These are phyloP conservation scores for Mortierella claussenii DNA, from an alignment of 192 early-diverging fungal species.

Conservation along the genomic window DNA sequence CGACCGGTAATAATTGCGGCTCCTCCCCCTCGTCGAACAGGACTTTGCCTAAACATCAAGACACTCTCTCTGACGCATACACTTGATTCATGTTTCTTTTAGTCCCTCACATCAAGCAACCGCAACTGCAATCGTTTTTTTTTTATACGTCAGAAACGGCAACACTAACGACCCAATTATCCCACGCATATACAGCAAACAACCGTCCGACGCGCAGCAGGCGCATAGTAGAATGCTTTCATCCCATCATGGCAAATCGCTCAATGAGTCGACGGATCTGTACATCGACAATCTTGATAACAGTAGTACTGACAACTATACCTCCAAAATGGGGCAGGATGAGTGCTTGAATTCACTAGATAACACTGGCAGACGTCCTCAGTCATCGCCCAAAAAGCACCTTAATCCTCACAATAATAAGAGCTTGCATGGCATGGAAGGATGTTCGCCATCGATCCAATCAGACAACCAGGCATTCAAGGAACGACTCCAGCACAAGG, in stretches of 20 bases:
- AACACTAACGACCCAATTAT: too few species aligned
- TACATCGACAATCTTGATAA: background rate
- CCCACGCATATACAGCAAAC: too few species aligned
- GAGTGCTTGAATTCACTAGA: constrained; percentile 18
- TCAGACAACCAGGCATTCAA: background rate
- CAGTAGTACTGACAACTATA: constrained; percentile 3
- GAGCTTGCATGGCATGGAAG: background rate
- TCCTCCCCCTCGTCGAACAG: too few species aligned
- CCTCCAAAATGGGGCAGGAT: constrained; percentile 1
- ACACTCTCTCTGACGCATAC: too few species aligned
- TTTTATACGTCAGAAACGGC: too few species aligned
- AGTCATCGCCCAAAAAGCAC: constrained; percentile 1
- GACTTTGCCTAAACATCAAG: too few species aligned
- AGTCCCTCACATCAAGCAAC: too few species aligned
- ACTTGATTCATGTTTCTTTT: too few species aligned
- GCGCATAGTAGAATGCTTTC: constrained; percentile 34
- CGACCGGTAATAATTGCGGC: too few species aligned
- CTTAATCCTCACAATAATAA: background rate
- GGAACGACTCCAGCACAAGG: constrained; percentile 23
- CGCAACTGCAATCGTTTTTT: too few species aligned
- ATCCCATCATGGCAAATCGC: constrained; percentile 36
- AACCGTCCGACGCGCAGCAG: too few species aligned
- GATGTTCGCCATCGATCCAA: constrained; percentile 1
- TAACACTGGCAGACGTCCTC: background rate
- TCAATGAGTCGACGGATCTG: background rate